Evolutionary conservation across 176 grass and related monocot species (phyloP).

Genomic region (bread wheat (Triticum aestivum)): DNA sequence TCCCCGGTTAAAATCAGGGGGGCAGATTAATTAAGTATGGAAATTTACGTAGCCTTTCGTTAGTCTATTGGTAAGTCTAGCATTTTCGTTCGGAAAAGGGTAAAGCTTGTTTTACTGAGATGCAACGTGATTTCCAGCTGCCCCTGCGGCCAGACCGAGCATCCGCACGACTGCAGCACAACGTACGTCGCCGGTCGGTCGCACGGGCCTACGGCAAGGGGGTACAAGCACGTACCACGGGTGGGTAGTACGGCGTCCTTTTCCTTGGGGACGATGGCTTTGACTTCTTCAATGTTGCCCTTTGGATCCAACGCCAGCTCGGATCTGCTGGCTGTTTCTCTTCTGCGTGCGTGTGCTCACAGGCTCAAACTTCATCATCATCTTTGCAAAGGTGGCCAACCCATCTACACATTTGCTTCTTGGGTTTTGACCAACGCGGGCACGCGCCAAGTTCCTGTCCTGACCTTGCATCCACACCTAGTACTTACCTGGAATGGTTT

Average conservation of each 20-base stretch:
- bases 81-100: too few relatives aligned
- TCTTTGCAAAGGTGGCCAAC: too few relatives aligned
- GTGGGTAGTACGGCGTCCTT: not conserved
- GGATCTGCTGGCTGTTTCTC: not conserved
- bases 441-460: not conserved
- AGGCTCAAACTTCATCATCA: not conserved
- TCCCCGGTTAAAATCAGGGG: too few relatives aligned
- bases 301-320: not conserved
- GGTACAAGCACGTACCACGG: not conserved
- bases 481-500: not conserved
- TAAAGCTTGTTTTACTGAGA: not conserved
- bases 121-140: conserved; percentile 14
- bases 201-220: not conserved
- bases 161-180: not conserved
- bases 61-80: too few relatives aligned
- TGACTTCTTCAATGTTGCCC: not conserved
- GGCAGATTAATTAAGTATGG: too few relatives aligned
- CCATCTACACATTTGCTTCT: not conserved
- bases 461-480: conserved; percentile 3
- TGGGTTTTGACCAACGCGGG: not conserved
- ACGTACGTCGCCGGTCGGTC: not conserved
- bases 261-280: not conserved
- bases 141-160: not conserved
- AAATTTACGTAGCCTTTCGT: too few relatives aligned
- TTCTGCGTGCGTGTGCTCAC: not conserved